These are phyloP conservation scores for Aspergillus sp. DNA, from an alignment of 2,329 filamentous ascomycete species.

Conservation along the genomic window DNA sequence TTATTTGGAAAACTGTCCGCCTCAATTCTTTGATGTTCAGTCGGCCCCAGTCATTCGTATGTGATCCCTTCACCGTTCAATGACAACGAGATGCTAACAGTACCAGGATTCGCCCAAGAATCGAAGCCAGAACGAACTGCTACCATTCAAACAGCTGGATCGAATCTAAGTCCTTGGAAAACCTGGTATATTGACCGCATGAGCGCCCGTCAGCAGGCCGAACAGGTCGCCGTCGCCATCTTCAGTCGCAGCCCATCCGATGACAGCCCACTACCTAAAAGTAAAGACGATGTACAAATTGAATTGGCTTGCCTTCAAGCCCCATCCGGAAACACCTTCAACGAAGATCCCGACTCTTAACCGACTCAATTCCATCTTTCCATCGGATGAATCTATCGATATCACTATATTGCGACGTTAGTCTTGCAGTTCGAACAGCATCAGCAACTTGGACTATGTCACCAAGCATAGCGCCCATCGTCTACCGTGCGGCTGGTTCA, in stretches of 20 bases:
- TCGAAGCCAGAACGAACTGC: constrained; percentile 18
- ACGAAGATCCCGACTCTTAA: constrained; percentile 2
- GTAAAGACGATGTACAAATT: constrained; percentile 27
- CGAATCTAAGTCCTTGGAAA: constrained; percentile 24
- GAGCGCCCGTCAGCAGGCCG: constrained; percentile 25
- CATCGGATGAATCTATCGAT: not conserved
- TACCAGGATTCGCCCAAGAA: constrained; percentile 27
- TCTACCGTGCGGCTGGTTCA: not conserved
- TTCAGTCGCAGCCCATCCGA: constrained; percentile 27
- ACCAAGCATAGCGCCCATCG: not conserved
- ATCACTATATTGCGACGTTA: not conserved
- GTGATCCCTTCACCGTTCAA: constrained; percentile 4
- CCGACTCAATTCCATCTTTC: not conserved
- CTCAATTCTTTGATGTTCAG: constrained; percentile 26
- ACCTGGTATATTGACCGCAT: constrained; percentile 32
- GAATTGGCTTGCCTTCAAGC: constrained; percentile 33
- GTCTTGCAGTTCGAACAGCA: not conserved
- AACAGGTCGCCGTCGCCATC: constrained; percentile 32
- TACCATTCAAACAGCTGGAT: constrained; percentile 24
- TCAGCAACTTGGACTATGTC: not conserved
- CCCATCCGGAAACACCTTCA: constrained; percentile 18
- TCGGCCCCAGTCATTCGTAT: constrained; percentile 28
- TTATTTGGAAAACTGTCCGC: constrained; percentile 20
- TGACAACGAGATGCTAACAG: constrained; percentile 5
- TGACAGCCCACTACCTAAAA: constrained; percentile 15